A percentile compares a stretch with the other conserved stretches of the same genome.
phyloP scores from a whole-genome alignment of 169 alveolate species.

The Eimeria praecox region DNA sequence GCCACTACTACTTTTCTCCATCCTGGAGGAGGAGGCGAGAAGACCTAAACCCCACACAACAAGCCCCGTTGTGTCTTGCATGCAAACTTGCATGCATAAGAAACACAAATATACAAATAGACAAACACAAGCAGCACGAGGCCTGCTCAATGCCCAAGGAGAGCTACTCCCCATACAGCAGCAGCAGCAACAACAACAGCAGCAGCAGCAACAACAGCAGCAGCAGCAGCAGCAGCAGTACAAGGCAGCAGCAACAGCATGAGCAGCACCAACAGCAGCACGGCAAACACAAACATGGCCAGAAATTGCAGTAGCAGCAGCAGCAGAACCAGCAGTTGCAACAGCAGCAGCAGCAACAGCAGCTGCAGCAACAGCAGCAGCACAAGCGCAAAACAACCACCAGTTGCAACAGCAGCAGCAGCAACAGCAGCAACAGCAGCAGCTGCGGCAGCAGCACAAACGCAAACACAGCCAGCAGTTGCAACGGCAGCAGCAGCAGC shows the following conservation, averaged over 20 bases:
- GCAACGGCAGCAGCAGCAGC: not conserved
- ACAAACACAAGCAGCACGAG: not conserved
- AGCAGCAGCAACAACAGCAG: not conserved
- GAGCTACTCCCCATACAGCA: not conserved
- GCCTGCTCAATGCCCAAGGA: not conserved
- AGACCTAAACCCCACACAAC: conserved; percentile 57
- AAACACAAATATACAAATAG: not conserved
- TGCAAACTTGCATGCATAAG: no score
- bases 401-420: no score
- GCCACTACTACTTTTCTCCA: conserved; percentile 98
- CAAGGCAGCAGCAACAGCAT: not conserved
- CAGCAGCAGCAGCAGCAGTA: not conserved
- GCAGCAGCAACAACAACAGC: conserved; percentile 74
- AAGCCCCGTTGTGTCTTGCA: not conserved
- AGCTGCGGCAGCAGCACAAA: not conserved
- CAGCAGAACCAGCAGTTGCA: conserved; percentile 67
- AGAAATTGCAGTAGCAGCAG: not conserved
- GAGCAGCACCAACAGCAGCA: not conserved
- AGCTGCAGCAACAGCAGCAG: not conserved
- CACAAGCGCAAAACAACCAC: not conserved
- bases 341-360: not conserved
- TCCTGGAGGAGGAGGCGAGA: conserved; percentile 84
- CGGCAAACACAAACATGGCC: not conserved
- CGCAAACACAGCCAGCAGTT: not conserved
- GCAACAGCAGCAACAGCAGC: not conserved